Evolutionary conservation across 179 eudicot genomes (phyloP), one percentile per base, ranked within the genome.

Genomic region (Drosera spatulata): DNA sequence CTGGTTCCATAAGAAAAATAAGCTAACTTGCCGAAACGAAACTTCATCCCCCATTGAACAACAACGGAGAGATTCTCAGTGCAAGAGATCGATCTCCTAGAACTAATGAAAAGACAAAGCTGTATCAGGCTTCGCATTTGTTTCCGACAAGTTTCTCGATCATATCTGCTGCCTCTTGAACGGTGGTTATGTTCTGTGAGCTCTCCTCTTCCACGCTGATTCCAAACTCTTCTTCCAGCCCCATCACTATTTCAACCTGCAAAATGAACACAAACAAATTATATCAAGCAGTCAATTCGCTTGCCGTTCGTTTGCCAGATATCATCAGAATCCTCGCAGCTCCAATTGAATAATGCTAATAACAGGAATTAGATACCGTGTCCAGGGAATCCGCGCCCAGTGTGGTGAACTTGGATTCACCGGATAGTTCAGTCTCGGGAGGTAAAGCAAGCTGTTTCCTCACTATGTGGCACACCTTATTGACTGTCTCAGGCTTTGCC

Each of bases 361-460:
- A 43, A 43, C 45, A 43, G 45, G 45, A 43, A 43, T 4, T 4
- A 43, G 8, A 4, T 43, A 43, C 45, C 45, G 45, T 43, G 45
- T 43, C 45, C 45, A 43, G 45, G 5, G 45, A 43, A 43, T 43
- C 45, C 8, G 45, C 45, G 8, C 45, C 45, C 5, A 43, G 45
- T 43, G 45, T 43, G 45, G 45, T 43, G 8, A 43, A 73, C 50
- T 53, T 66, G 53, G 77, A 64, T 9, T 68, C 69, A 33, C 69
- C 69, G 41, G 66, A 64, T 12, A 73, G 53, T 57, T 56, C 66
- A 9, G 60, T 40, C 3, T 55, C 63, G 13, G 10, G 22, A 44
- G 59, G 15, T 50, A 69, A 58, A 50, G 73, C 72, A 46, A 68
- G 33, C 33, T 68, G 66, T 44, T 61, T 68, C 56, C 10, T 68